Base-by-base conservation (phyloP, 148 eudicot genomes). In the Tetragonia tetragonoides region DNA sequence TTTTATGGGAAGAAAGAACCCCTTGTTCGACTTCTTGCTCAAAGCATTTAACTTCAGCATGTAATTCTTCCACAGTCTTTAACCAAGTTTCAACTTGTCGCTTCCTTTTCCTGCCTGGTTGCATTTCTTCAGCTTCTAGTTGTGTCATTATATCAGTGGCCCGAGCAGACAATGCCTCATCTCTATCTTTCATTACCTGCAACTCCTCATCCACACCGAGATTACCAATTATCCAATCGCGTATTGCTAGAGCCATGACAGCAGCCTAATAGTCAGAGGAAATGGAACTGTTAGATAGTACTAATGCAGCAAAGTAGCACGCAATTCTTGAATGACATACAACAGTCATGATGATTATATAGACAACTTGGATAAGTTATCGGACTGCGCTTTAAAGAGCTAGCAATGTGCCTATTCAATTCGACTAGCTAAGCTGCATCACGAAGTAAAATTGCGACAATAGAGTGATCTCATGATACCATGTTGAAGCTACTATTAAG, bases 1-100 rank as follows among this genome's bases (percentile, higher is more conserved):
- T 61, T 47, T 74, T 74, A 74, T n/a, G 40, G 6, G 74, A 70
- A 40, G 77, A 61, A 41, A 60, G 61, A 12, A 16, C 18, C 12
- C 66, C 68, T 4, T 11, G n/a, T 23, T 74, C 20, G 20, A 61
- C 56, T 17, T 74, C 77, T 74, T 74, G 56, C 57, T 60, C 77
- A 6, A 60, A 2, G 28, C 46, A 74, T 61, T 60, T n/a, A 7
- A 74, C 77, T 34, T 60, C 77, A 12, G 34, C 38, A 6, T 60
- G 67, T 17, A 74, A 74, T 24, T 74, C 77, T 21, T 74, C 68
- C 56, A 74, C 77, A 15, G 5, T 74, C 54, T 60, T 74, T 21
- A 74, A 74, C 77, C 68, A 74, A 61, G 60, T n/a, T 41, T 62
- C 77, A 41, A 74, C 77, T 74, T 60, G 68, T 5, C 77, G 67